These are phyloP conservation scores for Gelatoporia subvermispora DNA, from an alignment of 768 basidiomycete genomes.

Conservation along the genomic window DNA sequence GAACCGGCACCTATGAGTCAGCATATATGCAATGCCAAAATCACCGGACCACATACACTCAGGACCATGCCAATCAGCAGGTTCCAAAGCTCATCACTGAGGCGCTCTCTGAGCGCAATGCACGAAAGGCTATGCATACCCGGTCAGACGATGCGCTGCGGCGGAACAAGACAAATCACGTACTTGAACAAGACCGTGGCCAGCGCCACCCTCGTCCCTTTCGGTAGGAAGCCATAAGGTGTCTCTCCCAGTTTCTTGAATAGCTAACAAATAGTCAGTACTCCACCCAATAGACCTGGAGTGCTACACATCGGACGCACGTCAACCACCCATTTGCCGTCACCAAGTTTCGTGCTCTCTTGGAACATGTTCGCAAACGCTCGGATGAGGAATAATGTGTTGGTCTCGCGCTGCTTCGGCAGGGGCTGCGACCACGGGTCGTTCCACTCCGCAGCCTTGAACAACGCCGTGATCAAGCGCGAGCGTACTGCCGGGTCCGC, in stretches of 20 bases:
- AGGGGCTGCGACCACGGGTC: slow-evolving; percentile 50
- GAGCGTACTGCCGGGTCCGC: slow-evolving; percentile 38
- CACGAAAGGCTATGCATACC: slow-evolving; percentile 56
- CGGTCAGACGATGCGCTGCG: slow-evolving; percentile 5
- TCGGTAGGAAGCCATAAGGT: slow-evolving; percentile 53
- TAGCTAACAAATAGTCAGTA: slow-evolving; percentile 35
- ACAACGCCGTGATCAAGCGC: slow-evolving; percentile 55
- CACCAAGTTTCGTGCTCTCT: slow-evolving; percentile 39
- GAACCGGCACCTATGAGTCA: background rate
- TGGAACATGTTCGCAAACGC: slow-evolving; percentile 77
- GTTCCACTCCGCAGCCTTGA: slow-evolving; percentile 66
- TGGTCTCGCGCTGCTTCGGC: slow-evolving; percentile 76
- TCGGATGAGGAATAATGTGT: slow-evolving; percentile 74
- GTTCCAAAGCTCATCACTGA: slow-evolving; percentile 26
- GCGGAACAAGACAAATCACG: slow-evolving; percentile 23
- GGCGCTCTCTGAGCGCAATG: slow-evolving; percentile 38
- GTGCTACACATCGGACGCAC: slow-evolving; percentile 28
- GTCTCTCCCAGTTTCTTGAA: slow-evolving; percentile 47
- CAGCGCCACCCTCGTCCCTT: slow-evolving; percentile 69
- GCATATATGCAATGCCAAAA: background rate
- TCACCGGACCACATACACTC: slow-evolving; percentile 32
- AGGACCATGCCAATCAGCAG: slow-evolving; percentile 23
- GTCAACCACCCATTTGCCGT: slow-evolving; percentile 47
- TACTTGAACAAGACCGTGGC: slow-evolving; percentile 89
- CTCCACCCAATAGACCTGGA: background rate